These are phyloP conservation scores for Neonothopanus nambi DNA, from an alignment of 1,284 basidiomycete species.

Conservation along the genomic window DNA sequence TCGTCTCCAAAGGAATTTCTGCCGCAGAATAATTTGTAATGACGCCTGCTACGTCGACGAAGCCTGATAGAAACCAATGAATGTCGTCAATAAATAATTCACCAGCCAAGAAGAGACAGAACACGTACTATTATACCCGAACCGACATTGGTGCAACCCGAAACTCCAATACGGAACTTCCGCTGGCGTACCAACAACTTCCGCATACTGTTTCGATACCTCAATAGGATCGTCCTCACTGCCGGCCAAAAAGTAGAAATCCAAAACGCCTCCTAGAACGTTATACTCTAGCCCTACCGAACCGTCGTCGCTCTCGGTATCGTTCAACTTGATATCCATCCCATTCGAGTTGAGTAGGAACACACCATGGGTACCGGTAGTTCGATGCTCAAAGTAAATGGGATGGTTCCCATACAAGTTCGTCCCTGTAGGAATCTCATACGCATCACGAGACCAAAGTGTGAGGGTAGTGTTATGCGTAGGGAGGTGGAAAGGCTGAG, in stretches of 20 bases:
- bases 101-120: background rate
- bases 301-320: conserved; percentile 30
- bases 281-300: conserved; percentile 64
- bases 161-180: conserved; percentile 73
- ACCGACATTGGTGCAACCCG: conserved; percentile 73
- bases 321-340: conserved; percentile 70
- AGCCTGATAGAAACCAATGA: conserved; percentile 46
- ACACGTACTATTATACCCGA: conserved; percentile 58
- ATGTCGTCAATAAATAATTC: background rate
- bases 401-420: conserved; percentile 74
- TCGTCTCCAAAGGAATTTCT: conserved; percentile 67
- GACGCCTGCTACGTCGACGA: conserved; percentile 59
- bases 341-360: conserved; percentile 71
- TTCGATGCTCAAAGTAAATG: conserved; percentile 67
- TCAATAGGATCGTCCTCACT: conserved; percentile 60
- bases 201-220: conserved; percentile 66
- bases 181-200: conserved; percentile 60
- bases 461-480: conserved; percentile 64
- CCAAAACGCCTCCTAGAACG: conserved; percentile 68
- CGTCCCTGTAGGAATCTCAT: conserved; percentile 50
- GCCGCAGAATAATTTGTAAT: conserved; percentile 61
- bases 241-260: conserved; percentile 77
- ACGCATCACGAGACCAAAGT: conserved; percentile 68
- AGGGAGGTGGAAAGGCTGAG: conserved; percentile 64
- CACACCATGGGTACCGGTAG: conserved; percentile 66